Evolutionary conservation across 2,329 filamentous ascomycete genomes (phyloP).

Genomic region (Xylaria sp.): DNA sequence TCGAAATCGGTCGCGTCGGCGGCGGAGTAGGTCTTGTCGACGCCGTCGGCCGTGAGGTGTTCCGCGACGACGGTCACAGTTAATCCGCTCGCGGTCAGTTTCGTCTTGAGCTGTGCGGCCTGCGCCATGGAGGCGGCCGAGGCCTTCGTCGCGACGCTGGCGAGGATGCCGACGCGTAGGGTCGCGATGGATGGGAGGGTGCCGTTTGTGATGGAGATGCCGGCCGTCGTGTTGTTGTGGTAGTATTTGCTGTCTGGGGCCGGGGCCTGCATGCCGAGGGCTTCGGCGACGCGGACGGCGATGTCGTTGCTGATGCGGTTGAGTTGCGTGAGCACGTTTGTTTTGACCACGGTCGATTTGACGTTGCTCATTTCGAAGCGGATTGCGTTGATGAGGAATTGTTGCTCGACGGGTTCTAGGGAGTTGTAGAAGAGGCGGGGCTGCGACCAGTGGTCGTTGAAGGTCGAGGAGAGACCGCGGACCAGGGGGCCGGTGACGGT

Average conservation of each 20-base stretch:
- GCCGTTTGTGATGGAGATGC: slow-evolving; percentile 54
- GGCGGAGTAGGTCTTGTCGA: slow-evolving; percentile 60
- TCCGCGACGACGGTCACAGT: slow-evolving; percentile 58
- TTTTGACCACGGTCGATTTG: slow-evolving; percentile 50
- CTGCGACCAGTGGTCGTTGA: slow-evolving; percentile 68
- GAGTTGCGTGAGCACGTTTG: slow-evolving; percentile 62
- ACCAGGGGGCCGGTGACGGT: slow-evolving; percentile 47
- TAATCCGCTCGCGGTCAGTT: slow-evolving; percentile 47
- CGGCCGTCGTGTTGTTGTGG: slow-evolving; percentile 60
- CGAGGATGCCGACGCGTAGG: slow-evolving; percentile 59
- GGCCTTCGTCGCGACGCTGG: slow-evolving; percentile 37
- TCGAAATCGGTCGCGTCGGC: slow-evolving; percentile 60
- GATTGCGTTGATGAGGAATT: slow-evolving; percentile 67
- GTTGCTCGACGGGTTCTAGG: slow-evolving; percentile 58
- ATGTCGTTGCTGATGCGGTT: slow-evolving; percentile 65
- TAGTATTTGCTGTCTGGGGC: slow-evolving; percentile 58
- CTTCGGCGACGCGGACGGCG: slow-evolving; percentile 57
- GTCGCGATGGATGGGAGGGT: slow-evolving; percentile 56
- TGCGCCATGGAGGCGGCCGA: slow-evolving; percentile 35
- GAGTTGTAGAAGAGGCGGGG: slow-evolving; percentile 71
- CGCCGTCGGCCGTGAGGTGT: slow-evolving; percentile 41
- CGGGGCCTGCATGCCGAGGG: slow-evolving; percentile 55
- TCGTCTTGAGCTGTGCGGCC: slow-evolving; percentile 45
- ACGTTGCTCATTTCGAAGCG: slow-evolving; percentile 64
- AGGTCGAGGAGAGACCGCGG: slow-evolving; percentile 56